phyloP scores from a whole-genome alignment of 1,284 basidiomycete species.

The Mycena sp. region DNA sequence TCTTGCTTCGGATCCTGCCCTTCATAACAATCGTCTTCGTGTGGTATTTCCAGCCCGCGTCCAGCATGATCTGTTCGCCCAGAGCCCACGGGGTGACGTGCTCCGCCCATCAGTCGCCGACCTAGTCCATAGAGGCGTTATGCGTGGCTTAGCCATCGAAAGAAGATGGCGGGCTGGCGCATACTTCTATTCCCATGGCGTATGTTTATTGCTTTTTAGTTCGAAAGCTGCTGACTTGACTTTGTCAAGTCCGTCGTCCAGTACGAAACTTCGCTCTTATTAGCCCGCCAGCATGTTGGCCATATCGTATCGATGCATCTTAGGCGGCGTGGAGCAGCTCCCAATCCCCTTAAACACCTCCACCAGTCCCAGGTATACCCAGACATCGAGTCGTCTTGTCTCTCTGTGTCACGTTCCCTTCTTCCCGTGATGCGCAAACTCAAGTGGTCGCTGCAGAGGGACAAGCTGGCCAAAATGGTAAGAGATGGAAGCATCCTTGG shows the following conservation, averaged over 20 bases:
- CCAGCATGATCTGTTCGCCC: slow-evolving; percentile 68
- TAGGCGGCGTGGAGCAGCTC: slow-evolving; percentile 43
- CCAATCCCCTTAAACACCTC: slow-evolving; percentile 45
- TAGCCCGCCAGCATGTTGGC: slow-evolving; percentile 59
- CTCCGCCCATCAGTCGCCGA: slow-evolving; percentile 72
- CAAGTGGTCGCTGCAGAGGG: slow-evolving; percentile 59
- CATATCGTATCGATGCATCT: slow-evolving; percentile 59
- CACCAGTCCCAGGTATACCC: slow-evolving; percentile 60
- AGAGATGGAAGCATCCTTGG: slow-evolving; percentile 42
- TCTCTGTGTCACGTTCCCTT: slow-evolving; percentile 59
- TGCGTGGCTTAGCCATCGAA: slow-evolving; percentile 72
- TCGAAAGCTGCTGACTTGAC: slow-evolving; percentile 20
- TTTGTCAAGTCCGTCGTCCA: slow-evolving; percentile 61
- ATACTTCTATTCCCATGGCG: slow-evolving; percentile 70
- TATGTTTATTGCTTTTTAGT: slow-evolving; percentile 44
- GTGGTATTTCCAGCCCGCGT: slow-evolving; percentile 73
- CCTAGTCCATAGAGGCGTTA: slow-evolving; percentile 71
- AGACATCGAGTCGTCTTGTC: slow-evolving; percentile 59
- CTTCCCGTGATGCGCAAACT: slow-evolving; percentile 63
- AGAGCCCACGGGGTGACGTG: slow-evolving; percentile 58
- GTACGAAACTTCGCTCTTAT: slow-evolving; percentile 61
- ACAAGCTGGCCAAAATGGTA: slow-evolving; percentile 54
- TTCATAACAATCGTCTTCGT: slow-evolving; percentile 67
- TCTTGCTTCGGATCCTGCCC: slow-evolving; percentile 65
- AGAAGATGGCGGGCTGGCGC: slow-evolving; percentile 68